Base-by-base conservation (phyloP, 2,329 filamentous ascomycete genomes). In the Arthrobotrys sphaeroides region DNA sequence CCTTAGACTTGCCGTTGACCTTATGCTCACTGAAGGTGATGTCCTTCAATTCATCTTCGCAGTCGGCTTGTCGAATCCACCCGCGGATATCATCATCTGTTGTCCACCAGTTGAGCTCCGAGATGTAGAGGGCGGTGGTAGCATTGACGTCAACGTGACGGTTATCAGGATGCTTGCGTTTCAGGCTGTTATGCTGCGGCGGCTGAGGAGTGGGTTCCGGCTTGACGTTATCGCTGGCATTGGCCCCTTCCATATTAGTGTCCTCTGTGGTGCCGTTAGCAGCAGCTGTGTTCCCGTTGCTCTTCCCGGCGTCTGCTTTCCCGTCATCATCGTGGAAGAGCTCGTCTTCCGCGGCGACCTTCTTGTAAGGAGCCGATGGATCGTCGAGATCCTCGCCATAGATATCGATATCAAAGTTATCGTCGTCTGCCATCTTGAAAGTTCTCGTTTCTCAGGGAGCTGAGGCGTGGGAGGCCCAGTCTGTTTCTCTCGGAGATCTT, bases 1-100 rank as follows among this genome's bases (percentile, higher is more conserved):
- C 94, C 85, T 98, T 97, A 84, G 93, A 97, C 84, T 99, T 99
- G 79, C 95, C 95, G 79, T 99, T 99, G 53, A 98, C 94, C 82
- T 99, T 99, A 83, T 98, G 95, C 82, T 99, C 95, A 80, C 93
- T 97, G 82, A 98, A 99, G 0, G 94, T 97, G 60, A 99, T 89
- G 76, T 98, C 95, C 80, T 92, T 93, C 16, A 98, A 84, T 80
- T 97, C 92, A 49, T 90, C 87, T 82, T 98, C 95, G 79, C 89
- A 92, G 1, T 87, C 88, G n/a, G 91, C 92, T 78, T 91, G 87
- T 78, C 89, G 89, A 22, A 91, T 86, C 92, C 93, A 97, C 59
- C 91, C 91, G 62, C 95, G 91, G 68, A 99, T 88, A 79, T 98
- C 93, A 81, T 99, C 95, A 81, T 99, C 95, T 1, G 91, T 96